phyloP scores from a whole-genome alignment of 805 yeast genomes.

The Kodamaea restingae region DNA sequence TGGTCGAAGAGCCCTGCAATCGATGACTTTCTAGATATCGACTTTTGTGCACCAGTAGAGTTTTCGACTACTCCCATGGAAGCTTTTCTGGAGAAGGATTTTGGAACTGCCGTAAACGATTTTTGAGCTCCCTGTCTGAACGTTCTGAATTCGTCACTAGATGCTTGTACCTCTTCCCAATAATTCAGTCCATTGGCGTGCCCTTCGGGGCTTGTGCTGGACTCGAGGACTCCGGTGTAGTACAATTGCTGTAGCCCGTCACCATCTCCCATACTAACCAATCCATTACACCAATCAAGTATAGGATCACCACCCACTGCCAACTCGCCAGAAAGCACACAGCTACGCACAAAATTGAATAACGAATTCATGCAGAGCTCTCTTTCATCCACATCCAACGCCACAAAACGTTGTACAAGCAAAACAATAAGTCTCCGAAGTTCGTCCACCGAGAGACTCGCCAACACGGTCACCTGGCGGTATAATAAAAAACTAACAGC shows the following conservation, averaged over 20 bases:
- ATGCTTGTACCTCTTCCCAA: too few species aligned
- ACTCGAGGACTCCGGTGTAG: too few species aligned
- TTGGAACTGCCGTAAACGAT: too few species aligned
- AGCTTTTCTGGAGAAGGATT: too few species aligned
- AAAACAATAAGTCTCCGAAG: slow-evolving; percentile 17
- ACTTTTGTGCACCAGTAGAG: too few species aligned
- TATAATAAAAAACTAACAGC: slow-evolving; percentile 27
- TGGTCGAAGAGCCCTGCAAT: too few species aligned
- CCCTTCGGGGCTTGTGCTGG: too few species aligned
- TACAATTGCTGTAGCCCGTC: slow-evolving; percentile 28
- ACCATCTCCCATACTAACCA: slow-evolving; percentile 34
- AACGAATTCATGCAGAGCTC: slow-evolving; percentile 20
- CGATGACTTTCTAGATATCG: too few species aligned
- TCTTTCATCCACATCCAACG: slow-evolving; percentile 3
- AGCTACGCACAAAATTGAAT: slow-evolving; percentile 31
- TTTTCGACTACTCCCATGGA: too few species aligned
- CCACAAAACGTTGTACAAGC: slow-evolving; percentile 2
- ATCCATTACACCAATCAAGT: slow-evolving; percentile 27
- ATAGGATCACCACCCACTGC: slow-evolving; percentile 18
- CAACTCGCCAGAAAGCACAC: slow-evolving; percentile 14
- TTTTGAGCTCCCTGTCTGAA: too few species aligned
- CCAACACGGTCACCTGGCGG: slow-evolving; percentile 30
- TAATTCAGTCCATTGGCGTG: too few species aligned
- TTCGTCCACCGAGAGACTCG: slow-evolving; percentile 30
- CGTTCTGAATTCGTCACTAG: too few species aligned